Evolutionary conservation across 108 stramenopile species (phyloP), one percentile per base, ranked within the genome.

Genomic region (Cyclotella sp.): DNA sequence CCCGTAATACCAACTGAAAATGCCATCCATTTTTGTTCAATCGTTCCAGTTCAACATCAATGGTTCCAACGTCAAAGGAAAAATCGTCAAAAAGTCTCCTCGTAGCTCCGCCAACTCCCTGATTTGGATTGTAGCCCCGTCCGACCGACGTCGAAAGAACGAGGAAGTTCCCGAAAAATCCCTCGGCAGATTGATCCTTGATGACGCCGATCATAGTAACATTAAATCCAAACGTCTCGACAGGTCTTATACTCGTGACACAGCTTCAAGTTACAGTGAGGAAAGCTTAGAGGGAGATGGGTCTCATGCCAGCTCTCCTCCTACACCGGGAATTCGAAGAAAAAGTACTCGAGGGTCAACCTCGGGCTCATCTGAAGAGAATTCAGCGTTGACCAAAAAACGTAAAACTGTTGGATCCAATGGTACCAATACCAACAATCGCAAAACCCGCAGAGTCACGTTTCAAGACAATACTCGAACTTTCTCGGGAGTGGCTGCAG

Each of bases 41-140:
- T 46, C 19, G 21, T 14, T 21, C 42, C 57, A 80, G 79, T 80
- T 72, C 49, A 63, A 72, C 27, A 66, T 72, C 52, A 80, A 80
- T 45, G 79, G 79, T n/a, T 60, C 65, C 53, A 80, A 60, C 59
- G 79, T 72, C 18, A 80, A 72, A 46, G 79, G 79, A 9, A 73
- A 73, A 45, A 72, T 80, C 67, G 28, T 34, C 47, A 67, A 62
- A 53, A 80, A 80, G 67, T 62, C 72, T 46, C 28, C 39, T n/a
- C 16, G 53, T 24, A 28, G 72, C 21, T 43, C 67, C 44, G 64
- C 51, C 53, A 63, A 54, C 49, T 57, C 71, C 5, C 71, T 71
- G 18, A 24, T 66, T 39, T 80, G 79, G 79, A 68, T 80, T 18
- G 72, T 80, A 41, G 63, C 72, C 46, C 79, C 78, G 5, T 51